Evolutionary conservation across 331 rosid genomes (phyloP), one percentile per base, ranked within the genome.

Genomic region (Dryas integrifolia): DNA sequence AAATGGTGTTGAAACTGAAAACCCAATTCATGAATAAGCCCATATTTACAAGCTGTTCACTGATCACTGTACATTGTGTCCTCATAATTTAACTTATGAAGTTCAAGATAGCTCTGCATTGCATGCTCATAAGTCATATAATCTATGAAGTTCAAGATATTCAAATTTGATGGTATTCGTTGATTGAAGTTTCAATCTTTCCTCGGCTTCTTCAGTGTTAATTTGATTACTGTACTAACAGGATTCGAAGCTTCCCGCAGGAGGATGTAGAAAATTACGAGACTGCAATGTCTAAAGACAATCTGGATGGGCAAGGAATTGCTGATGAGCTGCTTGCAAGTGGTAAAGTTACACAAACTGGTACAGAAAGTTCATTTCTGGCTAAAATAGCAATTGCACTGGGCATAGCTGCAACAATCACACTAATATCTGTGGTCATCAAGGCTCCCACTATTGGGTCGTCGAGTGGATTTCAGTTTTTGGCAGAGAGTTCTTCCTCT

Each of bases 361-460:
- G 73, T 76, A 24, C 18, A 2, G 86, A 63, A 60, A 61, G 67
- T 55, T 70, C 87, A 9, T 85, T 89, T 78, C 75, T 75, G 26
- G 83, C 83, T 35, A 72, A 81, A 71, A 75, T 86, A 43, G 86
- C 85, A 30, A 81, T 81, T 72, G 88, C 81, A 10, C 62, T 86
- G 39, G 95, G 91, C 65, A 41, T 86, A 72, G 91, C 91, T 66
- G 85, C 79, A 48, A 77, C 76, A 30, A 79, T 79, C 58, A 89
- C 89, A 13, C 56, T 80, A 41, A 81, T 77, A 74, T 89, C 88
- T 68, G 71, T 79, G 57, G 53, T 76, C 81, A 62, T 65, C 64
- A 81, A 75, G 62, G 55, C 51, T 21, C 82, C 89, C 16, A 43
- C 55, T 68, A 75, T 80, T 56, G 89, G 89, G 59, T 72, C 86